A percentile compares a stretch with the other conserved stretches of the same genome.
Evolutionary conservation across 331 rosid species (phyloP).

Genomic region (Malus hybrid): DNA sequence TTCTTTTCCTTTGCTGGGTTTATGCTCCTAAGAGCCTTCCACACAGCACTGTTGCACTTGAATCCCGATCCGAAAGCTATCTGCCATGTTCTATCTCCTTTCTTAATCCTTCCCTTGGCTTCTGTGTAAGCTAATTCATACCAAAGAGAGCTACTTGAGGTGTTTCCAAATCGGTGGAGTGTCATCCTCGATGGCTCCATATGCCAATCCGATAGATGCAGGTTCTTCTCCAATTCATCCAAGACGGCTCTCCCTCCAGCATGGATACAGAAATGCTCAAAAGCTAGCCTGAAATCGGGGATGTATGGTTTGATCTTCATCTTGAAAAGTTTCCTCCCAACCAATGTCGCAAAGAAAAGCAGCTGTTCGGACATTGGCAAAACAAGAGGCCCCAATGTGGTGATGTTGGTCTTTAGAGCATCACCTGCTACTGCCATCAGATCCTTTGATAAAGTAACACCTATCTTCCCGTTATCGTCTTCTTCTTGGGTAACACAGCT

Average conservation of each 20-base stretch:
- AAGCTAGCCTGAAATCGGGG: constrained; percentile 88
- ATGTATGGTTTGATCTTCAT: constrained; percentile 93
- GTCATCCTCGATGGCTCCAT: constrained; percentile 99
- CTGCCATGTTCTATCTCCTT: constrained; percentile 94
- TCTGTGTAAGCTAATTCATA: constrained; percentile 86
- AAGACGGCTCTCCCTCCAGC: constrained; percentile 94
- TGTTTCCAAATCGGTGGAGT: constrained; percentile 82
- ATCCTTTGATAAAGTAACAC: constrained; percentile 88
- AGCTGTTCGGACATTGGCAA: constrained; percentile 87
- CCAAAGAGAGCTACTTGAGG: constrained; percentile 95
- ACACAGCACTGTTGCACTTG: constrained; percentile 93
- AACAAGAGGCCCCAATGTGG: constrained; percentile 87
- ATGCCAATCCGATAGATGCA: constrained; percentile 90
- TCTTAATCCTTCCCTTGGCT: constrained; percentile 85
- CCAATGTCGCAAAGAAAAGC: constrained; percentile 67
- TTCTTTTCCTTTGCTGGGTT: constrained; percentile 33
- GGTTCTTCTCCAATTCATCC: constrained; percentile 89
- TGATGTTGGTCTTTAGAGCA: constrained; percentile 87
- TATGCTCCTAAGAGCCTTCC: constrained; percentile 77
- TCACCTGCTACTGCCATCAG: constrained; percentile 95
- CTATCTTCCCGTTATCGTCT: constrained; percentile 62
- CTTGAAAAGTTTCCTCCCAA: constrained; percentile 67
- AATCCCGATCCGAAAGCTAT: constrained; percentile 94
- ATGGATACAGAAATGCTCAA: constrained; percentile 91
- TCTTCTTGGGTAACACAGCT: constrained; percentile 90